phyloP scores from a whole-genome alignment of 208 protist genomes.

The Trypanosoma lewisi region DNA sequence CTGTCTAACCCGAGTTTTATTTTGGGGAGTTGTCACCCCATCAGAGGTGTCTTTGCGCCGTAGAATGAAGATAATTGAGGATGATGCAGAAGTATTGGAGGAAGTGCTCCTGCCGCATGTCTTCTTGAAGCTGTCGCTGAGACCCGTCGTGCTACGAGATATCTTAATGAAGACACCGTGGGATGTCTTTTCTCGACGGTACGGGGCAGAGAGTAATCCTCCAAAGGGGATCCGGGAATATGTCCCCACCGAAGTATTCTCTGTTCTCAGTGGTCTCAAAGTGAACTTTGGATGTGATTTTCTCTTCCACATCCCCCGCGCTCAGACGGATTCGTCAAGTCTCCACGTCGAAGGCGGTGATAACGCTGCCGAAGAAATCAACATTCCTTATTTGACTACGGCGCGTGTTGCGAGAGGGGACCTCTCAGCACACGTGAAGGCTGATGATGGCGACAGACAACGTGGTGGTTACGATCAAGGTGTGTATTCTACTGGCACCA shows the following conservation, averaged over 20 bases:
- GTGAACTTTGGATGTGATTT: conserved; percentile 40
- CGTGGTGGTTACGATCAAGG: not conserved
- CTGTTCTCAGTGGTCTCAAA: conserved; percentile 17
- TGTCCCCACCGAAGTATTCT: conserved; percentile 42
- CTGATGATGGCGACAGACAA: not conserved
- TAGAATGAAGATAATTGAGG: conserved; percentile 8
- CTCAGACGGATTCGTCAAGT: not conserved
- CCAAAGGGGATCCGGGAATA: not conserved
- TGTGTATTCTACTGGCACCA: not conserved
- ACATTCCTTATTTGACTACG: not conserved
- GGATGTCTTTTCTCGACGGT: conserved; percentile 16
- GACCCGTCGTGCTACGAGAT: conserved; percentile 14
- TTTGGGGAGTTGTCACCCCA: conserved; percentile 8
- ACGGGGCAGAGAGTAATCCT: conserved; percentile 1
- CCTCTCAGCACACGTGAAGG: not conserved
- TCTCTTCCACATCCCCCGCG: conserved; percentile 21
- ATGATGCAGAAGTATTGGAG: conserved; percentile 21
- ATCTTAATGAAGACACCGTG: conserved; percentile 26
- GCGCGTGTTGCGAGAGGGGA: not conserved
- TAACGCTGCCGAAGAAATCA: not conserved
- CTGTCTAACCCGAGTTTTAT: conserved; percentile 26
- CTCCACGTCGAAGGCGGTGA: not conserved
- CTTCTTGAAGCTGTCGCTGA: conserved; percentile 26
- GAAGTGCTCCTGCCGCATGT: conserved; percentile 24
- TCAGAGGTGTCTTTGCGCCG: not conserved